These are phyloP conservation scores for Cladosporium sp. DNA, from an alignment of 2,329 filamentous ascomycete genomes.

Conservation along the genomic window DNA sequence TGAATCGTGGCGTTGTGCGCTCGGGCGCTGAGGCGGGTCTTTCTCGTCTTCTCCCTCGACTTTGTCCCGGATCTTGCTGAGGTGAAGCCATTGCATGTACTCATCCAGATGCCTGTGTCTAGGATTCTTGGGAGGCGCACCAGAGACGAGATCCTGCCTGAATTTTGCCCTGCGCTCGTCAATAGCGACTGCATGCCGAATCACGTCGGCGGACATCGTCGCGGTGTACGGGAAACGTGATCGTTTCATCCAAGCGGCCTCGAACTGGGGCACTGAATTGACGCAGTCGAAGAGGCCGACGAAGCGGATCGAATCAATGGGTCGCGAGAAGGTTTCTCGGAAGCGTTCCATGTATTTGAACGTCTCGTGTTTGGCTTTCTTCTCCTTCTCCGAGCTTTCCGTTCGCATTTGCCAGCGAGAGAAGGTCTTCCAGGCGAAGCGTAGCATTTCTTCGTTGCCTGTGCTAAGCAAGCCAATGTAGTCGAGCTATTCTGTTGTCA, in stretches of 20 bases:
- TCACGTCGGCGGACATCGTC: constrained; percentile 52
- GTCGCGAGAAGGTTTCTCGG: constrained; percentile 73
- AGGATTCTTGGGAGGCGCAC: constrained; percentile 23
- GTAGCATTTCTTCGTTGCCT: constrained; percentile 80
- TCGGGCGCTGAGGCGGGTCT: constrained; percentile 3
- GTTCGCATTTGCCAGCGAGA: constrained; percentile 64
- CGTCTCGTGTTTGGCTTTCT: constrained; percentile 53
- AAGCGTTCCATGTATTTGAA: constrained; percentile 74
- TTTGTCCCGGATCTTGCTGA: constrained; percentile 8
- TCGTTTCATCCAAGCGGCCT: constrained; percentile 70
- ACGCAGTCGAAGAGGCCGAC: constrained; percentile 63
- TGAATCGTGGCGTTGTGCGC: constrained; percentile 11
- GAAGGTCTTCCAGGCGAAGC: constrained; percentile 80
- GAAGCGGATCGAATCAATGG: constrained; percentile 68
- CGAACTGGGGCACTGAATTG: constrained; percentile 56
- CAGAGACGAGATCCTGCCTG: constrained; percentile 61
- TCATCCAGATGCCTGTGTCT: constrained; percentile 16
- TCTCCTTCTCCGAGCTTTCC: constrained; percentile 38
- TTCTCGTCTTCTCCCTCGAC: constrained; percentile 19
- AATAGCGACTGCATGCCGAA: constrained; percentile 66
- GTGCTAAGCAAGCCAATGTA: constrained; percentile 73
- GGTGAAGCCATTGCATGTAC: constrained; percentile 10
- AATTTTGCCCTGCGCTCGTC: constrained; percentile 70
- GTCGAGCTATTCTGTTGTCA: constrained; percentile 53
- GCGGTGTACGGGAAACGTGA: constrained; percentile 68